Evolutionary conservation across 768 basidiomycete genomes (phyloP), one percentile per base, ranked within the genome.

Genomic region (Pleurotus sapidus): DNA sequence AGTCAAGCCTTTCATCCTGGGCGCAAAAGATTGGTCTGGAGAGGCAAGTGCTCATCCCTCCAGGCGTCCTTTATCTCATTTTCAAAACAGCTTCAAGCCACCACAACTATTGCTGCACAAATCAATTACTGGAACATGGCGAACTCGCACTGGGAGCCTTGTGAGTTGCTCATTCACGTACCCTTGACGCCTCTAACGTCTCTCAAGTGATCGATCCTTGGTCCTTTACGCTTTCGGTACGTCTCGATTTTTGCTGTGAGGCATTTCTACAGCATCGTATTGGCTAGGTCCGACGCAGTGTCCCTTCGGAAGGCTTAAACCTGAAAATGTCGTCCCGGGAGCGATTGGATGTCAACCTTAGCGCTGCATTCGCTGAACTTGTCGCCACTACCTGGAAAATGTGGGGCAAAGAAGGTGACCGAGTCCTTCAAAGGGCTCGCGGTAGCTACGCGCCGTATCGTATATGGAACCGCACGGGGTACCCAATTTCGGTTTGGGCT

Each of bases 111-210:
- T 65, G 86, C 88, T 20, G 87, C 86, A 2, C 85, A 88, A 49
- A 88, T 97, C 68, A 93, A 87, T 58, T 99, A 97, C 66, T 99
- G 94, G 93, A 99, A 99, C 70, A 72, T 98, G 49, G 87, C 88
- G 20, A 98, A 97, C 67, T 98, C 97, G 48, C 94, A 98, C 65
- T 99, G 97, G 94, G 97, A 98, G 71, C 96, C 97, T 27, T 69
- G 90, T 91, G 66, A 61, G 87, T 72, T 1, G 27, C 11, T 4
- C 48, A 20, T 30, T 30, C 55, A 42, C n/a, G 38, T 17, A 25
- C 18, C 6, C 11, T 34, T 49, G 57, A 8, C 17, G 3, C n/a
- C 54, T 9, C 60, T 58, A n/a, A 58, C 34, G 49, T 49, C 43
- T 40, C 20, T 14, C 14, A 47, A 92, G 89, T 99, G 55, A 92